Evolutionary conservation across 345 rosid genomes (phyloP).

Genomic region (Gynandropsis gynandra): DNA sequence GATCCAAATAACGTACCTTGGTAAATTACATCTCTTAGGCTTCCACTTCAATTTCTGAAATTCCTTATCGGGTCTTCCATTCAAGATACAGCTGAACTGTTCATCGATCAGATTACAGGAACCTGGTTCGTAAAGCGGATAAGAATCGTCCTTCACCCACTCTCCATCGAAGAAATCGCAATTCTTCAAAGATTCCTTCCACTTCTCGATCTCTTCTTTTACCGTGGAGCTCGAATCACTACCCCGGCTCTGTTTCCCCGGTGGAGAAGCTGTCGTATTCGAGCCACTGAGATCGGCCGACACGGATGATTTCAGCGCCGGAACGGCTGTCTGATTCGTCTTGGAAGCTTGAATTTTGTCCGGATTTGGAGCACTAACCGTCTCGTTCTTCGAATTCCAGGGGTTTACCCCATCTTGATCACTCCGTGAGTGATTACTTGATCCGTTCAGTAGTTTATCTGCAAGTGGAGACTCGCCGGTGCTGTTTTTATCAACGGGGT

Average conservation of each 20-base stretch:
- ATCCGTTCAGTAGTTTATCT: constrained; percentile 7
- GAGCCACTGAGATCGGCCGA: constrained; percentile 20
- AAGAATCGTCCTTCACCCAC: constrained; percentile 81
- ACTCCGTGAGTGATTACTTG: constrained; percentile 13
- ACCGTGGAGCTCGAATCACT: constrained; percentile 16
- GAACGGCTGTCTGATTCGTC: constrained; percentile 13
- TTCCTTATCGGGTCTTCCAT: constrained; percentile 73
- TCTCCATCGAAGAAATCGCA: constrained; percentile 82
- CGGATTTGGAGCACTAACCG: constrained; percentile 1
- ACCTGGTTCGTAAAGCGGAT: constrained; percentile 89
- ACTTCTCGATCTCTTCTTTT: constrained; percentile 35
- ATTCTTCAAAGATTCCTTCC: constrained; percentile 37
- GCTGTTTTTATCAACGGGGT: constrained; percentile 13
- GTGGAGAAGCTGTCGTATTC: constrained; percentile 35
- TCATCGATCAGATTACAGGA: constrained; percentile 77
- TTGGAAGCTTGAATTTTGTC: constrained; percentile 12
- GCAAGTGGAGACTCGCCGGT: constrained; percentile 17
- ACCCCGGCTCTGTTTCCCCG: constrained; percentile 36
- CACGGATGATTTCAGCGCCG: constrained; percentile 14
- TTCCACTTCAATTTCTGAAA: constrained; percentile 80
- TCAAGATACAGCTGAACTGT: constrained; percentile 68
- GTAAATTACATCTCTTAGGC: constrained; percentile 74
- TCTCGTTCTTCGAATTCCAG: constrained; percentile 19
- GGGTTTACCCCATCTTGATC: constrained; percentile 15
- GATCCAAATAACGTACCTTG: constrained; percentile 41